Evolutionary conservation across 768 basidiomycete species (phyloP), one percentile per base, ranked within the genome.

Genomic region (Albatrellus ellisii): DNA sequence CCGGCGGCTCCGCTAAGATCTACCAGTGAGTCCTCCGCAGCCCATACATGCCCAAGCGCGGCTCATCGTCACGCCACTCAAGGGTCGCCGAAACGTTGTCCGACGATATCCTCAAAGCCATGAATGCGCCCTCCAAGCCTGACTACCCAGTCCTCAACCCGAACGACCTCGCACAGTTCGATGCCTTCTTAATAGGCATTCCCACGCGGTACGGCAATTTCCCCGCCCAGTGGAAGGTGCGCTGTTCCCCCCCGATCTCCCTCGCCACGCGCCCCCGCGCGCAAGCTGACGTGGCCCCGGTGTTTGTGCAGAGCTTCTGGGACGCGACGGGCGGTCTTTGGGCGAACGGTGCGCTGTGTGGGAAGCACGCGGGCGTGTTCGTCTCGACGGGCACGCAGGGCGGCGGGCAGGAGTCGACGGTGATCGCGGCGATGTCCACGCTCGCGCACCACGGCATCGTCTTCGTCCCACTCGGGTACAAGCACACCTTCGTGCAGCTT

Each of bases 191-290:
- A 48, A 68, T 90, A 44, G 88, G 85, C 46, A 68, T 86, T 41
- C 79, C 80, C 38, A 83, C 82, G 26, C 79, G 88, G 51, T 92
- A 74, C 62, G 88, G 88, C 32, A 78, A 72, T 54, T 80, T 84
- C 61, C 74, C 87, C 31, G 82, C 66, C 1, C 88, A 91, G 54
- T 82, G 78, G 77, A 83, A 82, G 72, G 77, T 74, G 37, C 6
- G 63, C 47, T 12, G 22, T 18, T 42, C 26, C 22, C 14, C n/a
- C n/a, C n/a, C n/a, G n/a, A n/a, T n/a, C n/a, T n/a, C n/a, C n/a
- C n/a, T n/a, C n/a, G 6, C 24, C 21, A 12, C 28, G 10, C 41
- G 27, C 4, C 17, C 32, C 35, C 26, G 10, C 29, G 4, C 24
- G 25, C 44, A 8, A 18, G 9, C 17, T 6, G 5, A 36, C 12